Conservation (phyloP, 768 basidiomycete species). For the Nidularia pulvinata region DNA sequence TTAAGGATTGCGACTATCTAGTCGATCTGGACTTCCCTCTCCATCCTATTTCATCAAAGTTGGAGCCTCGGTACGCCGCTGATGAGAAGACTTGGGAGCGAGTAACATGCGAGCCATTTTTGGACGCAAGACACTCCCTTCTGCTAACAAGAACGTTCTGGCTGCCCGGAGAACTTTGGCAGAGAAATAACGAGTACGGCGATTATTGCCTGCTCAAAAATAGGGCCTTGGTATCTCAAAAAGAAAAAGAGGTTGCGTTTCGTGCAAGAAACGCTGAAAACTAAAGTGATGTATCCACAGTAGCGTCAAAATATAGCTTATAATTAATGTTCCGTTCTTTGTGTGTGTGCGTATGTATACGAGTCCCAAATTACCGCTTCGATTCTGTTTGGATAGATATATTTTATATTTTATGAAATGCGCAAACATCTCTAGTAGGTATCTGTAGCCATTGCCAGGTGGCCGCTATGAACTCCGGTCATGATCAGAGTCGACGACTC, state of each 20-base stretch:
- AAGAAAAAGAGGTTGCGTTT: slow-evolving; percentile 32
- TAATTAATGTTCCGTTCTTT: too few species aligned
- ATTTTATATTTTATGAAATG: too few species aligned
- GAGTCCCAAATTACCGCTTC: too few species aligned
- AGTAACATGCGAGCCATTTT: slow-evolving; percentile 78
- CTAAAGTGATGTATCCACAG: too few species aligned
- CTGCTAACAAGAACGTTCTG: slow-evolving; percentile 77
- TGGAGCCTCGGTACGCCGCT: slow-evolving; percentile 82
- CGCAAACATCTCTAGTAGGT: too few species aligned
- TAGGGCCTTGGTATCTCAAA: slow-evolving; percentile 32
- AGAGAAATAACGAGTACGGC: slow-evolving; percentile 73
- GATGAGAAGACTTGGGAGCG: slow-evolving; percentile 77
- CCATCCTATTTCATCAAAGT: slow-evolving; percentile 48
- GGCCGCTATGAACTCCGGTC: too few species aligned
- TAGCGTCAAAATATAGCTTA: too few species aligned
- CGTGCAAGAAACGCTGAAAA: too few species aligned
- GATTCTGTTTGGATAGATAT: too few species aligned
- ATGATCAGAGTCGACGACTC: too few species aligned
- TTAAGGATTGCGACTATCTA: slow-evolving; percentile 83
- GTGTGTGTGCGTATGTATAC: too few species aligned
- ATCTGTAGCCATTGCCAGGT: too few species aligned
- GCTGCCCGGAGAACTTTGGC: slow-evolving; percentile 74
- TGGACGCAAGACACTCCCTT: slow-evolving; percentile 78
- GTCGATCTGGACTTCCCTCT: slow-evolving; percentile 88
- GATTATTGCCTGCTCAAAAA: slow-evolving; percentile 91